Percentiles rank a stretch among this genome's conserved stretches.
Evolutionary conservation across 441 rosid species (phyloP).

Genomic region (Daphne laureola): DNA sequence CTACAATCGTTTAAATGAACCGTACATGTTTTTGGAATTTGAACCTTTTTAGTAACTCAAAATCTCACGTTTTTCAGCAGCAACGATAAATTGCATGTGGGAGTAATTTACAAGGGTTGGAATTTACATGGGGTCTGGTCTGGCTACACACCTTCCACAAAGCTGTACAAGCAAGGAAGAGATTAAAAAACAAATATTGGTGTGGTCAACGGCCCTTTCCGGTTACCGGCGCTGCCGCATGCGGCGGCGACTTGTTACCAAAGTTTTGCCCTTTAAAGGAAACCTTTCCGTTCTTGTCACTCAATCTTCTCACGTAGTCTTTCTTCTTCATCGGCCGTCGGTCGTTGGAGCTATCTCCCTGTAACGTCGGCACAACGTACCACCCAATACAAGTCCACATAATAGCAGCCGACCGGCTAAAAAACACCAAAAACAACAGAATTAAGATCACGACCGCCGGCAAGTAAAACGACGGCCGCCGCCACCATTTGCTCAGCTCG

Average conservation of each 20-base stretch:
- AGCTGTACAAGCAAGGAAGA: no score
- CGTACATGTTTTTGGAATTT: no score
- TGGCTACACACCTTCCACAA: no score
- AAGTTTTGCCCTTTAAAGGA: conserved; percentile 19
- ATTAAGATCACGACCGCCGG: conserved; percentile 38
- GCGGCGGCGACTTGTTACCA: neutral
- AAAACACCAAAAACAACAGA: conserved; percentile 35
- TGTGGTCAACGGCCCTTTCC: no score
- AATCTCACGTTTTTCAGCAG: no score
- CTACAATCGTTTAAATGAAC: no score
- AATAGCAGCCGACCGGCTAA: conserved; percentile 47
- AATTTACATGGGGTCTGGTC: no score
- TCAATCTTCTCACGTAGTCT: conserved; percentile 19
- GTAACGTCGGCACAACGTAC: conserved; percentile 41
- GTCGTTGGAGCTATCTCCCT: conserved; percentile 10
- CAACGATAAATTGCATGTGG: no score
- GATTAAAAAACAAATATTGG: no score
- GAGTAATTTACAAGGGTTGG: no score
- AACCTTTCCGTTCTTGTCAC: conserved; percentile 17
- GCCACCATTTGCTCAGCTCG: conserved; percentile 22
- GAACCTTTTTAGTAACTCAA: no score
- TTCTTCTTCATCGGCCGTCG: conserved; percentile 27
- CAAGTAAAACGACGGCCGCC: conserved; percentile 39
- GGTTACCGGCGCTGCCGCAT: no score
- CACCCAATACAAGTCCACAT: conserved; percentile 48